Conservation (phyloP, 257 asterid species). For the Przewalskia tangutica region DNA sequence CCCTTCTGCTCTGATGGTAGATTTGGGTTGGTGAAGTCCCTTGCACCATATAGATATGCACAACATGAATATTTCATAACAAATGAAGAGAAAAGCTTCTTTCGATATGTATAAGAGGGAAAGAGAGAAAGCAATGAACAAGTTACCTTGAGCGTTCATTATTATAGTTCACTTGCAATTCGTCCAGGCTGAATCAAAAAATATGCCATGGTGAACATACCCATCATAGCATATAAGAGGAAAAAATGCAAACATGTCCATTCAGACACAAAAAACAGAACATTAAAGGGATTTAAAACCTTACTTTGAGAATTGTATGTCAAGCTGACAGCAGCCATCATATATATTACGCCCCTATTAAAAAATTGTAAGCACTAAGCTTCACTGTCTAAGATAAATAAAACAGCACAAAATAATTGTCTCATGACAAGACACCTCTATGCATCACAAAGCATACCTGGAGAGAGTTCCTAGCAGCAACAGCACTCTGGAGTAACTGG, state of each 20-base stretch:
- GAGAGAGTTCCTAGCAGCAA: slow-evolving; percentile 74
- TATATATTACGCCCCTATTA: slow-evolving; percentile 87
- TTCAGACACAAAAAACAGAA: slow-evolving; percentile 2
- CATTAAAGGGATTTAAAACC: slow-evolving; percentile 5
- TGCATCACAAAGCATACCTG: slow-evolving; percentile 39
- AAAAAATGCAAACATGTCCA: slow-evolving; percentile 2
- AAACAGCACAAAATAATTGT: background rate
- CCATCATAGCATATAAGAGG: slow-evolving; percentile 3
- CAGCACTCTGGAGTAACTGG: slow-evolving; percentile 66
- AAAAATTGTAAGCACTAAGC: background rate
- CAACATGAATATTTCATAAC: slow-evolving; percentile 12
- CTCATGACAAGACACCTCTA: background rate
- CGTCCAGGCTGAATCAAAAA: slow-evolving; percentile 69
- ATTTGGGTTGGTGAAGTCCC: slow-evolving; percentile 96
- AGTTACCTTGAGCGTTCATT: slow-evolving; percentile 91
- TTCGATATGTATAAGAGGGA: background rate
- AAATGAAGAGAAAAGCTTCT: slow-evolving; percentile 8
- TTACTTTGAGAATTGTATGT: slow-evolving; percentile 95
- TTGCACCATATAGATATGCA: slow-evolving; percentile 26
- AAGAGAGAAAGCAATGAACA: background rate
- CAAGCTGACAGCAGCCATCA: slow-evolving; percentile 98
- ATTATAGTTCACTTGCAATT: slow-evolving; percentile 86
- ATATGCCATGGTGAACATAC: slow-evolving; percentile 9
- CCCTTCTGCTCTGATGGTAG: slow-evolving; percentile 95
- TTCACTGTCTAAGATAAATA: background rate